Conservation (phyloP, 345 rosid genomes). For the Linum trigynum region DNA sequence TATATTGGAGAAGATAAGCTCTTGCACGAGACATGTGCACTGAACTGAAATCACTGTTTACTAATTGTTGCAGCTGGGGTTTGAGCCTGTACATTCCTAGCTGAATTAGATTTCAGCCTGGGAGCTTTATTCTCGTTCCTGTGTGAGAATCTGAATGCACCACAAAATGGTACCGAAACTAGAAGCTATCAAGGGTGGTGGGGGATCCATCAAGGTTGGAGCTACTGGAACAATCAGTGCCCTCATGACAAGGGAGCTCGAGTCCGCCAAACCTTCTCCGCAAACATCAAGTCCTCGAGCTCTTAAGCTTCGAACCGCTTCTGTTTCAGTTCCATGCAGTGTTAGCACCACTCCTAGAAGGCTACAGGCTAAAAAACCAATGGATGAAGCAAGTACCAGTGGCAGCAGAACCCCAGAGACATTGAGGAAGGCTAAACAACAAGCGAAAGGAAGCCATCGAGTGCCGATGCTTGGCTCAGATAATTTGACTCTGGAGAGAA, state of each 20-base stretch:
- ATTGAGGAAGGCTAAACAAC: constrained; percentile 32
- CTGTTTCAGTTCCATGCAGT: constrained; percentile 45
- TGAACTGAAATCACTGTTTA: too few species aligned
- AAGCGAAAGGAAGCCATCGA: constrained; percentile 28
- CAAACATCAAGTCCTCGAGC: constrained; percentile 29
- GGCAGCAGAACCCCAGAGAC: constrained; percentile 32
- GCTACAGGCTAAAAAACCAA: constrained; percentile 45
- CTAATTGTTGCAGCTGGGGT: too few species aligned
- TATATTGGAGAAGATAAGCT: too few species aligned
- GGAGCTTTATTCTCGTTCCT: not conserved
- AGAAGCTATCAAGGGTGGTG: constrained; percentile 70
- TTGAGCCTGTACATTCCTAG: too few species aligned
- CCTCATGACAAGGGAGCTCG: constrained; percentile 77
- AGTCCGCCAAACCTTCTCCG: constrained; percentile 42
- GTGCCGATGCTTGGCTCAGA: constrained; percentile 63
- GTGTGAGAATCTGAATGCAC: not conserved
- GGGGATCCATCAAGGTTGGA: constrained; percentile 83
- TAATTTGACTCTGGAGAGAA: constrained; percentile 42
- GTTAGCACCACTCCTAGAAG: constrained; percentile 41
- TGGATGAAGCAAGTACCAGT: constrained; percentile 77
- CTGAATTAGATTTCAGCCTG: too few species aligned
- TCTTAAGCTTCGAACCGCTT: constrained; percentile 30
- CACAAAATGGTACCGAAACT: constrained; percentile 57
- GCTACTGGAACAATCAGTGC: constrained; percentile 74
- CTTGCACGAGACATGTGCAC: too few species aligned